Evolutionary conservation across 2,329 filamentous ascomycete species (phyloP).

Genomic region (Botrytis aclada): DNA sequence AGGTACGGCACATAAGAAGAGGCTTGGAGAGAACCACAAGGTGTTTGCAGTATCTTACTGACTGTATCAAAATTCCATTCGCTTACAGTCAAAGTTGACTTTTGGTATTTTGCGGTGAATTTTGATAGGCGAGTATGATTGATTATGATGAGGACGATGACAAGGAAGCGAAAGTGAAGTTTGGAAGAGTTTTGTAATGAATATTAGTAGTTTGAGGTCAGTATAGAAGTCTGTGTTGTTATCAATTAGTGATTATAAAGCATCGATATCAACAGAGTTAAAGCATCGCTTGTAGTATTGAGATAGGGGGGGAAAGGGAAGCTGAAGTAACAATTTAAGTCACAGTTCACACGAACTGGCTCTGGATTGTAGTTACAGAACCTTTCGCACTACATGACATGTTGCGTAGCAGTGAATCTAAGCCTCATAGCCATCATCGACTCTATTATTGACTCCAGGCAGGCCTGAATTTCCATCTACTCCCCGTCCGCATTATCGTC

Average conservation of each 20-base stretch:
- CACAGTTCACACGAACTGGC: background rate
- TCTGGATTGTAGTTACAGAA: background rate
- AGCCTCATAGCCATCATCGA: background rate
- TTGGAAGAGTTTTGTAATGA: background rate
- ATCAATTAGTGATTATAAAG: background rate
- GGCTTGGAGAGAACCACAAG: background rate
- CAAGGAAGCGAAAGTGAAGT: background rate
- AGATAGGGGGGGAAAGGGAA: no score
- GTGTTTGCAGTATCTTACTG: background rate
- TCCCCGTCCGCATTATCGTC: background rate
- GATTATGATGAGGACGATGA: background rate
- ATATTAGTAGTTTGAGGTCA: background rate
- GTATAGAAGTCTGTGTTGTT: background rate
- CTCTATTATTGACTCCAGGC: no score
- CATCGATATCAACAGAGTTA: background rate
- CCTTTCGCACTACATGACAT: background rate
- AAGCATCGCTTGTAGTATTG: background rate
- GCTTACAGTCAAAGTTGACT: background rate
- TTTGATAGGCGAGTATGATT: background rate
- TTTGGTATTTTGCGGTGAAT: background rate
- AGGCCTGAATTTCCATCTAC: no score
- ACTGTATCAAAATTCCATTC: background rate
- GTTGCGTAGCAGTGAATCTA: background rate
- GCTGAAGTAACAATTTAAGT: background rate
- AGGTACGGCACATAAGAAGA: background rate